A percentile compares a stretch with the other conserved stretches of the same genome.
Evolutionary conservation across 257 asterid genomes (phyloP).

Genomic region (Rhazya stricta): DNA sequence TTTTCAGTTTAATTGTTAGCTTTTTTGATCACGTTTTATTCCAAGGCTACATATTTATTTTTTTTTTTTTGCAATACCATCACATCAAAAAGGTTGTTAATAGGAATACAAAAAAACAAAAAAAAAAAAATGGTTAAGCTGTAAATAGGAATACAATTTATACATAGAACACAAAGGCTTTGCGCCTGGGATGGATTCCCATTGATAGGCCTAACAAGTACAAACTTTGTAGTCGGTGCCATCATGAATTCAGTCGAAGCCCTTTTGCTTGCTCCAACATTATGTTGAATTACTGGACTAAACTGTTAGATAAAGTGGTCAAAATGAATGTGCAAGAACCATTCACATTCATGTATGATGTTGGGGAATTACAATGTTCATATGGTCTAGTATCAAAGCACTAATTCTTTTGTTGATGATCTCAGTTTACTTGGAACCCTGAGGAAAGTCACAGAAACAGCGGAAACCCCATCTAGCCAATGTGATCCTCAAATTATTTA

Average conservation of each 20-base stretch:
- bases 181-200: background rate
- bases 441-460: background rate
- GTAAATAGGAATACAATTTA: background rate
- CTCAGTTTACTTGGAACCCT: background rate
- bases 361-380: background rate
- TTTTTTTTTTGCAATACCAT: background rate
- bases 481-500: background rate
- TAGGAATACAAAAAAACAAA: background rate
- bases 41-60: background rate
- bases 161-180: background rate
- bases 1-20: background rate
- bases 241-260: background rate
- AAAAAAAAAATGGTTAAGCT: too few species aligned
- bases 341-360: background rate
- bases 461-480: background rate
- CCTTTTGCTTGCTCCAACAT: background rate
- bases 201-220: background rate
- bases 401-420: background rate
- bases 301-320: background rate
- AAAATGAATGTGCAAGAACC: background rate
- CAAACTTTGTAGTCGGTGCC: too few species aligned
- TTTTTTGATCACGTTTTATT: background rate
- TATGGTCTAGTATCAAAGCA: background rate
- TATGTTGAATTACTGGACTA: background rate
- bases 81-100: background rate